A percentile compares a stretch with the other conserved stretches of the same genome.
Conservation (phyloP, 2,329 filamentous ascomycete species). For the Hymenoscyphus scutula region DNA sequence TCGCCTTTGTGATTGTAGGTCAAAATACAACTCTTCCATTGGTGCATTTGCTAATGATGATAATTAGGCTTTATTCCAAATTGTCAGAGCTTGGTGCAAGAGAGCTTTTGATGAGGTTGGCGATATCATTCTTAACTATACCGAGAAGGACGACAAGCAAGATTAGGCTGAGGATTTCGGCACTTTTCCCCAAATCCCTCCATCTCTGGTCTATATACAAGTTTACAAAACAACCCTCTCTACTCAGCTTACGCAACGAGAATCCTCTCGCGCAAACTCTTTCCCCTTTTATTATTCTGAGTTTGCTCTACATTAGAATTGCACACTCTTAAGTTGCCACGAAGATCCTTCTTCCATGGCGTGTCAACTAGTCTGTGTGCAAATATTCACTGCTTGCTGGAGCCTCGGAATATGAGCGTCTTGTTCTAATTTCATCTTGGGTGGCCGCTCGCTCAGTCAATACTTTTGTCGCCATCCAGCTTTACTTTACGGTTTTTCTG, state of each 20-base stretch:
- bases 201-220: constrained; percentile 21
- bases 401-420: constrained; percentile 38
- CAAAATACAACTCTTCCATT: background rate
- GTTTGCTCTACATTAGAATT: constrained; percentile 1
- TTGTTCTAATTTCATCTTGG: constrained; percentile 36
- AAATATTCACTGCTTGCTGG: constrained; percentile 55
- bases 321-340: constrained; percentile 99
- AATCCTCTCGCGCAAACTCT: background rate
- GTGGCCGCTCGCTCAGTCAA: constrained; percentile 36
- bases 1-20: constrained; percentile 75
- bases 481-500: constrained; percentile 25
- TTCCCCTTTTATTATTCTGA: background rate
- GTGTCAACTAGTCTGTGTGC: constrained; percentile 97
- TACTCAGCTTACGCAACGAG: background rate
- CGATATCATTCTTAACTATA: constrained; percentile 43
- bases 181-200: too few species aligned
- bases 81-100: constrained; percentile 70
- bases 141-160: constrained; percentile 45
- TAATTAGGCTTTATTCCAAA: constrained; percentile 73
- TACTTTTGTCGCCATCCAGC: constrained; percentile 28
- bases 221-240: constrained; percentile 13
- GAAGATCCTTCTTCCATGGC: constrained; percentile 68
- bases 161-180: too few species aligned
- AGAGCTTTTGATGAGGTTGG: constrained; percentile 73
- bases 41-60: constrained; percentile 15